Base-by-base conservation (phyloP, 768 basidiomycete genomes). In the Suillus tomentosus region DNA sequence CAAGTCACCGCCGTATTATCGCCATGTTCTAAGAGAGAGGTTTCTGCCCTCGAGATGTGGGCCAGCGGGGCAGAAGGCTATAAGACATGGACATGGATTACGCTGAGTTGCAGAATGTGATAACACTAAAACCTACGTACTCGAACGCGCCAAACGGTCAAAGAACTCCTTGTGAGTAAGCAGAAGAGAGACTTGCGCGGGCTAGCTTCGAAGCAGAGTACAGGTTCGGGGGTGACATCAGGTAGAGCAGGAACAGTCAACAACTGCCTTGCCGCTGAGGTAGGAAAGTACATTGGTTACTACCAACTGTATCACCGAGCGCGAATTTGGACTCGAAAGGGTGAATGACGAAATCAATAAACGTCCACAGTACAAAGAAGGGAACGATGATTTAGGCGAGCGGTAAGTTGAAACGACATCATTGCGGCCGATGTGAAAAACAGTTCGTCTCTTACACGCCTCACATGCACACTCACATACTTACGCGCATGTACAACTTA, bases 1-100 rank as follows among this genome's bases (percentile, higher is more conserved):
- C 95, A 98, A 70, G 87, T 84, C 14, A 85, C 86, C 60, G 83
- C 77, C 22, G 82, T 66, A 68, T 95, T 96, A 70, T 88, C 85
- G n/a, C 95, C 95, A 73, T 96, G 95, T 64, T 92, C 89, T 62
- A 83, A 75, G 45, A 96, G 79, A 19, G 94, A 96, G 2, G 86
- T 85, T 8, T 87, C 79, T 42, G 93, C 92, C 61, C 95, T 86
- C 39, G 88, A 82, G 19, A 96, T 81, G 67, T 88, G 84, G 24
- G 92, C 89, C 65, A 93, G 74, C 7, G 89, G 82, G 37, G 86
- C 84, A 45, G 87, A 86, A 1, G 92, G 92, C 92, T 94, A 65
- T 45, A 48, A 36, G 42, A 45, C 62, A 63, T 22, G 62, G 54
- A 65, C 61, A 61, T 31, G 31, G 31, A 31, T 31, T 31, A 60